Conservation (phyloP, 768 basidiomycete species). For the Suillus variegatus region DNA sequence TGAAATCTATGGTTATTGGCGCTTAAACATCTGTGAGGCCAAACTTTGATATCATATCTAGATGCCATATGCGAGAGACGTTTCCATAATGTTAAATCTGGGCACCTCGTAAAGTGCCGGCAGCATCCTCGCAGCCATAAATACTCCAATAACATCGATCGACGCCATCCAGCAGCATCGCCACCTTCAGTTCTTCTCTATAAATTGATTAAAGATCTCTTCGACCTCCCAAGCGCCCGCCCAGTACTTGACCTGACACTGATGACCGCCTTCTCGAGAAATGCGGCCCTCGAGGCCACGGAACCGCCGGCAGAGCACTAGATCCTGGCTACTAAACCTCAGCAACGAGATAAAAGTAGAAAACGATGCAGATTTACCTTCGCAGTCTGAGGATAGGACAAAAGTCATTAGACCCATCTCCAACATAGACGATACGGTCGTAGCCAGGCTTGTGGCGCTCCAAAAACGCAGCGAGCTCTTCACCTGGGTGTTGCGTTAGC, state of each 20-base stretch:
- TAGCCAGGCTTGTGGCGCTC: slow-evolving; percentile 57
- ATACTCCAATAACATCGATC: not conserved
- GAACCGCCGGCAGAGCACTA: slow-evolving; percentile 75
- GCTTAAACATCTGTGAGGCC: not conserved
- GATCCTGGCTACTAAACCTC: slow-evolving; percentile 64
- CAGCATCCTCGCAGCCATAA: not conserved
- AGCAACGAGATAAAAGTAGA: slow-evolving; percentile 3
- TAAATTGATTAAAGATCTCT: slow-evolving; percentile 57
- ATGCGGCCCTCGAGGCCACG: slow-evolving; percentile 83
- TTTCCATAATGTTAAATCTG: not conserved
- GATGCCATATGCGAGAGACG: not conserved
- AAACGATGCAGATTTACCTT: slow-evolving; percentile 43
- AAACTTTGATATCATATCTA: not conserved
- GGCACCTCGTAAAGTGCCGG: not conserved
- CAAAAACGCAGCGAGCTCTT: slow-evolving; percentile 87
- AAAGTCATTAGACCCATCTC: slow-evolving; percentile 95
- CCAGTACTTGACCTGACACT: slow-evolving; percentile 81
- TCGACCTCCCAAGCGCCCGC: slow-evolving; percentile 96
- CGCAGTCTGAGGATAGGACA: slow-evolving; percentile 86
- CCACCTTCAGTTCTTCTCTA: not conserved
- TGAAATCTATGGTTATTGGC: not conserved
- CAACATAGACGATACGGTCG: slow-evolving; percentile 86
- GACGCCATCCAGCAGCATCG: slow-evolving; percentile 2
- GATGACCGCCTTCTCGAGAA: slow-evolving; percentile 74
- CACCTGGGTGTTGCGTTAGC: slow-evolving; percentile 51